phyloP scores from a whole-genome alignment of 345 rosid genomes.

The Corymbia maculata region DNA sequence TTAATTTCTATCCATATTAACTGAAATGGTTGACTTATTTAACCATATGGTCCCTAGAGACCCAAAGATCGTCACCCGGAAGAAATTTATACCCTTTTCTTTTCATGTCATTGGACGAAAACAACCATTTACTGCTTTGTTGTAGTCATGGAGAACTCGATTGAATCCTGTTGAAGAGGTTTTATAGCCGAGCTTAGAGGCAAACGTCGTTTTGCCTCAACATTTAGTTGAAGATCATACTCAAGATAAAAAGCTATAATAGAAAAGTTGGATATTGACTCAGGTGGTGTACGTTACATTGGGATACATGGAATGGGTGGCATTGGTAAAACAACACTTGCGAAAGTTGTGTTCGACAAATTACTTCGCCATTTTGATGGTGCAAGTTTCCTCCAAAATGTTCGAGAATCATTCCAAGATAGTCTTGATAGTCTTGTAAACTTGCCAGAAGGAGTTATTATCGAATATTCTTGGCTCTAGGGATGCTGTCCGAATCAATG shows the following conservation, averaged over 20 bases:
- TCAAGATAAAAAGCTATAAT: not conserved
- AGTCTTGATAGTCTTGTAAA: not conserved
- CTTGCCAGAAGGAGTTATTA: not conserved
- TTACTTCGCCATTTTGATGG: not conserved
- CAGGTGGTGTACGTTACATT: not conserved
- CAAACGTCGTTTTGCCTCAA: not conserved
- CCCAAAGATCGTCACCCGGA: not conserved
- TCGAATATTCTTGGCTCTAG: not conserved
- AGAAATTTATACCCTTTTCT: not conserved
- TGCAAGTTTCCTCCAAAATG: not conserved
- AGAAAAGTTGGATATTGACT: not conserved
- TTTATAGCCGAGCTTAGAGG: not conserved
- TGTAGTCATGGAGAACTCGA: not conserved
- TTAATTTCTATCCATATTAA: not conserved
- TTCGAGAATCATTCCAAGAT: not conserved
- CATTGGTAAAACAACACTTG: not conserved
- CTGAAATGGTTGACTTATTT: accelerated
- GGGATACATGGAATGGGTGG: not conserved
- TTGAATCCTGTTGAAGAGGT: not conserved
- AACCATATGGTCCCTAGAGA: not conserved
- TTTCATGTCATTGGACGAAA: not conserved
- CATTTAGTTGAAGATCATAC: not conserved
- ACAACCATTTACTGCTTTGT: not conserved
- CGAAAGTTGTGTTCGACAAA: not conserved
- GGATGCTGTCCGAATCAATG: not conserved